A percentile compares a stretch with the other conserved stretches of the same genome.
Evolutionary conservation across 305 asterid genomes (phyloP).

Genomic region (Solanum chacoense): DNA sequence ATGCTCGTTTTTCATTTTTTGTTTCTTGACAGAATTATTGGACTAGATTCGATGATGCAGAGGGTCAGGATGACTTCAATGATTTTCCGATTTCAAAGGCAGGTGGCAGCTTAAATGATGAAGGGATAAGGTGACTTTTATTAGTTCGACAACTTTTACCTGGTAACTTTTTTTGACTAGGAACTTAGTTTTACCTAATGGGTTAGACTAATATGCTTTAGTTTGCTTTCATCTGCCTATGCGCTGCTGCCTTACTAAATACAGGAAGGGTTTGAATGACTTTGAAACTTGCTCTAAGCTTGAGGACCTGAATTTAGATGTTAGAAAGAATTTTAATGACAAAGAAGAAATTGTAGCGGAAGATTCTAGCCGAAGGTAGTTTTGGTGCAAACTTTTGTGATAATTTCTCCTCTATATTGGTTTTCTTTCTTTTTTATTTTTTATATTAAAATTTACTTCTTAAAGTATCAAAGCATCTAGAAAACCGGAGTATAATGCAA

Average conservation of each 20-base stretch:
- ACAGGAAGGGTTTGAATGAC: slow-evolving; percentile 55
- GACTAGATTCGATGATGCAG: slow-evolving; percentile 45
- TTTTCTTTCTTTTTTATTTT: not conserved
- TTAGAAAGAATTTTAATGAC: slow-evolving; percentile 42
- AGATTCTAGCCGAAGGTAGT: slow-evolving; percentile 47
- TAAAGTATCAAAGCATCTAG: not conserved
- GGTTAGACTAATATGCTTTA: not conserved
- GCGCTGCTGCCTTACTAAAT: slow-evolving; percentile 21
- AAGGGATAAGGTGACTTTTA: slow-evolving; percentile 23
- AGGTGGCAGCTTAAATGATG: slow-evolving; percentile 19
- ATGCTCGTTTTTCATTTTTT: not conserved
- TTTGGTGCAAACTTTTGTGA: slow-evolving; percentile 11
- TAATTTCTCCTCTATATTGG: not conserved
- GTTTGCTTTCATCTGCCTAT: slow-evolving; percentile 1
- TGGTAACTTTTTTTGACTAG: not conserved
- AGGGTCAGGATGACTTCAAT: slow-evolving; percentile 38
- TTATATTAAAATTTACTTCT: not conserved
- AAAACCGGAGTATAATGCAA: not conserved
- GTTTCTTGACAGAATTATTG: slow-evolving; percentile 36
- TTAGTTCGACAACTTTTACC: not conserved
- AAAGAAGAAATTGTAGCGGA: slow-evolving; percentile 32
- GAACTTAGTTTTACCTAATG: not conserved
- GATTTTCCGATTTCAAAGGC: slow-evolving; percentile 18
- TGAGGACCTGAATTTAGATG: slow-evolving; percentile 79
- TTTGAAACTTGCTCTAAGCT: slow-evolving; percentile 84